Percentiles rank a stretch among this genome's conserved stretches.
phyloP scores from a whole-genome alignment of 345 rosid genomes.

The Brassica cretica region DNA sequence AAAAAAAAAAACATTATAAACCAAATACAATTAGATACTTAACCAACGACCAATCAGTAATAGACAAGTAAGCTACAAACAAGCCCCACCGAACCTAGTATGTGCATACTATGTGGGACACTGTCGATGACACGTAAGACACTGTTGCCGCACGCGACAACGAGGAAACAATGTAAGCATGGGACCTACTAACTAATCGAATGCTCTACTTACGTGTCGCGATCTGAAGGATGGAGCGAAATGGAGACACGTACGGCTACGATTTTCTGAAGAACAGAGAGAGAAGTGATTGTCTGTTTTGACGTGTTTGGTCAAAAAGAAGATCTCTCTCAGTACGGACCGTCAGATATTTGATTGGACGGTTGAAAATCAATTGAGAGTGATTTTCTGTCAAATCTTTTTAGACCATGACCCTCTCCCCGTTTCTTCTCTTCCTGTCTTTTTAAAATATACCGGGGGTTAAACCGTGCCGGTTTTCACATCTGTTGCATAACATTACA shows the following conservation, averaged over 20 bases:
- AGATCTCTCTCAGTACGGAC: slow-evolving; percentile 37
- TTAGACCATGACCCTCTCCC: slow-evolving; percentile 39
- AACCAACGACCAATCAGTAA: neutral
- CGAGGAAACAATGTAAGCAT: slow-evolving; percentile 18
- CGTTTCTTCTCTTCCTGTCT: slow-evolving; percentile 32
- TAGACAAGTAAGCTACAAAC: slow-evolving; percentile 38
- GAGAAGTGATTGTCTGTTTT: slow-evolving; percentile 4
- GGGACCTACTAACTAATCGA: slow-evolving; percentile 7
- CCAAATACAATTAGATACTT: slow-evolving; percentile 19
- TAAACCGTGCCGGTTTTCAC: slow-evolving; percentile 1
- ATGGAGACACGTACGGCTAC: slow-evolving; percentile 35
- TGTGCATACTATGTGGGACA: slow-evolving; percentile 37
- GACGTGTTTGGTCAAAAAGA: slow-evolving; percentile 44
- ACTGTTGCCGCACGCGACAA: slow-evolving; percentile 37
- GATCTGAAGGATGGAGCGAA: slow-evolving; percentile 4
- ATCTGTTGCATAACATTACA: neutral
- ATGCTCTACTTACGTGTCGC: slow-evolving; percentile 35
- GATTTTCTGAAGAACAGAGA: slow-evolving; percentile 23
- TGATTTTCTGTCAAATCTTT: slow-evolving; percentile 18
- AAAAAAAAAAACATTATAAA: neutral
- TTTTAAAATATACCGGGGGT: neutral
- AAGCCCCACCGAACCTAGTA: slow-evolving; percentile 43
- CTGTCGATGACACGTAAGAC: slow-evolving; percentile 42
- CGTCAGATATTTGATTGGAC: slow-evolving; percentile 47
- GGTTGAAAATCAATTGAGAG: slow-evolving; percentile 36